Evolutionary conservation across 176 grass and related monocot species (phyloP).

Genomic region (Lolium perenne): DNA sequence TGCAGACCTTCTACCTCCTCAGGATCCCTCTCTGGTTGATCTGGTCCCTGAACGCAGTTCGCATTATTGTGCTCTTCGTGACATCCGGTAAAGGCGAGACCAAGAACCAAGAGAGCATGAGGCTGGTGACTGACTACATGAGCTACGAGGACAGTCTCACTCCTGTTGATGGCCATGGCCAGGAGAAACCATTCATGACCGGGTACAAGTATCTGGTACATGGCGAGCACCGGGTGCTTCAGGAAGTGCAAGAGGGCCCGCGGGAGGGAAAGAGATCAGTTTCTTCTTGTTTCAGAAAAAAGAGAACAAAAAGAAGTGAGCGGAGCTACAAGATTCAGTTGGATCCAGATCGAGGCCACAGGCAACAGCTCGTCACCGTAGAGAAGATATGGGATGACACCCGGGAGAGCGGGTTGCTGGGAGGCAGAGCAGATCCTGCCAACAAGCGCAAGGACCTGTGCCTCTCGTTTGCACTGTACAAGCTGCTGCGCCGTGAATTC

Average conservation of each 20-base stretch:
- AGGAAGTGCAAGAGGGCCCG: not conserved
- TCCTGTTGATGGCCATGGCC: too few species aligned
- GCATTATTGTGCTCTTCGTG: constrained; percentile 17
- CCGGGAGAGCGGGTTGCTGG: not conserved
- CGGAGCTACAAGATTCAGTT: not conserved
- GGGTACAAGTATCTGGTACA: constrained; percentile 48
- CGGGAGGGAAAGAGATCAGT: not conserved
- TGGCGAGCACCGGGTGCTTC: constrained; percentile 28
- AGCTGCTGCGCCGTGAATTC: constrained; percentile 41
- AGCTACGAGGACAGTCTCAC: constrained; percentile 7
- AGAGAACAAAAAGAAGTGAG: not conserved
- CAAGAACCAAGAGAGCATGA: not conserved
- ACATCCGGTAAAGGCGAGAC: not conserved
- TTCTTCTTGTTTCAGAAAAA: not conserved
- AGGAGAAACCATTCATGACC: not conserved
- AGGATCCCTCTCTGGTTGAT: constrained; percentile 31
- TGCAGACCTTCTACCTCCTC: not conserved
- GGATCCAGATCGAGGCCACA: not conserved
- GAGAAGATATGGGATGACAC: constrained; percentile 31
- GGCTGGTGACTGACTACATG: constrained; percentile 45
- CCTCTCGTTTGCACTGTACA: constrained; percentile 44
- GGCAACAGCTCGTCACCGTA: constrained; percentile 20
- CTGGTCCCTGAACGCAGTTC: constrained; percentile 29
- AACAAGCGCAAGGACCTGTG: constrained; percentile 38
- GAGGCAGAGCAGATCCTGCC: not conserved